These are phyloP conservation scores for Rubia peregrina DNA, from an alignment of 305 asterid species.

Conservation along the genomic window DNA sequence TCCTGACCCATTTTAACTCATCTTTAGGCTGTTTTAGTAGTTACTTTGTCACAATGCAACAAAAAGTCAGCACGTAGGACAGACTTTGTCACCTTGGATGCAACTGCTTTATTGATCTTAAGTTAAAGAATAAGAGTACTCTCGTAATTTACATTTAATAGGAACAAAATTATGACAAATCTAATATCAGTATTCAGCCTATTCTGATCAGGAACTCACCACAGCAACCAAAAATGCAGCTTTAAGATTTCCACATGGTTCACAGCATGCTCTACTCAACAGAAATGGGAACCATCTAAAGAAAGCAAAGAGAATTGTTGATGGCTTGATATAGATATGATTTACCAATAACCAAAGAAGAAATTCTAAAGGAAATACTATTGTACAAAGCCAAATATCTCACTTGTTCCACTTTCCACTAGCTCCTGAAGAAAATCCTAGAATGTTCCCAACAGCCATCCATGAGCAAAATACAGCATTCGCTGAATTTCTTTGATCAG, in stretches of 20 bases:
- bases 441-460: slow-evolving; percentile 99
- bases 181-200: slow-evolving; percentile 13
- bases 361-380: slow-evolving; percentile 6
- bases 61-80: background rate
- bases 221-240: slow-evolving; percentile 99
- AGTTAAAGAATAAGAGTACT: background rate
- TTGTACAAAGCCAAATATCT: slow-evolving; percentile 19
- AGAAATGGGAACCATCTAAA: slow-evolving; percentile 96
- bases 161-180: slow-evolving; percentile 7
- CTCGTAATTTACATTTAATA: background rate
- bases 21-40: background rate
- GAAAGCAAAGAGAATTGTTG: slow-evolving; percentile 18
- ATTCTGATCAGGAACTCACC: slow-evolving; percentile 52
- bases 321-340: slow-evolving; percentile 2
- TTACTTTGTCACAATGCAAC: background rate
- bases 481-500: slow-evolving; percentile 91
- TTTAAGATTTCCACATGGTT: slow-evolving; percentile 96
- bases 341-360: background rate
- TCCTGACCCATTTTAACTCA: background rate
- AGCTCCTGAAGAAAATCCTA: slow-evolving; percentile 97
- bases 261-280: slow-evolving; percentile 93
- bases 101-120: background rate
- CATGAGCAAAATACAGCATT: slow-evolving; percentile 93
- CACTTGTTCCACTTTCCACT: slow-evolving; percentile 98
- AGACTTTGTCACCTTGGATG: background rate